Evolutionary conservation across 768 basidiomycete species (phyloP).

Genomic region (Termitomyces sp.): DNA sequence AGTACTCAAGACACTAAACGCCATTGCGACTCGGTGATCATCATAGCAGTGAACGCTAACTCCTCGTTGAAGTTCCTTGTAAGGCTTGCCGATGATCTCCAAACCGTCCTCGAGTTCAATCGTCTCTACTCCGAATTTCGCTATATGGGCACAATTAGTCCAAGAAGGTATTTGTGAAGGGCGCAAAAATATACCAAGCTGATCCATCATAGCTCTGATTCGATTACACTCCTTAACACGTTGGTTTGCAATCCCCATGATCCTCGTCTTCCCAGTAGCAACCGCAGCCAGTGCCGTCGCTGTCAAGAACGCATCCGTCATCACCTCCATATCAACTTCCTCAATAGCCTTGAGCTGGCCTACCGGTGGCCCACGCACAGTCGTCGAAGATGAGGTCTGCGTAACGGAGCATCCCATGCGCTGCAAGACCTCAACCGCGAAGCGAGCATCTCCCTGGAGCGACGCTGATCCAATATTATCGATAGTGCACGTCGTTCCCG

Average conservation of each 20-base stretch:
- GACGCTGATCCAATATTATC: constrained; percentile 86
- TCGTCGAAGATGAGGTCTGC: constrained; percentile 87
- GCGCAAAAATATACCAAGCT: constrained; percentile 64
- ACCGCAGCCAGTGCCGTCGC: constrained; percentile 92
- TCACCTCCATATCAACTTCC: constrained; percentile 96
- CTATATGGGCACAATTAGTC: constrained; percentile 33
- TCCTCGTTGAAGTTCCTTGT: constrained; percentile 59
- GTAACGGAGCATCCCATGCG: constrained; percentile 92
- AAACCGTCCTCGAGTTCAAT: constrained; percentile 92
- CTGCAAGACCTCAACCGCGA: constrained; percentile 89
- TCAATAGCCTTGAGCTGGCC: constrained; percentile 81
- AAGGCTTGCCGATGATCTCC: constrained; percentile 78
- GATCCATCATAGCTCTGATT: constrained; percentile 94
- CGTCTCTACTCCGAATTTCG: constrained; percentile 92
- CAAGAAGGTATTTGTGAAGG: not conserved
- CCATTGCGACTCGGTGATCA: constrained; percentile 99
- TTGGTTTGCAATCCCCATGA: constrained; percentile 95
- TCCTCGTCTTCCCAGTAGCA: constrained; percentile 66
- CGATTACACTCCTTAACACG: constrained; percentile 98
- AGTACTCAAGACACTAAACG: constrained; percentile 85
- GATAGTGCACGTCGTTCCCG: constrained; percentile 94
- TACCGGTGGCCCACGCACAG: constrained; percentile 84
- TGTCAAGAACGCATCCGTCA: constrained; percentile 99
- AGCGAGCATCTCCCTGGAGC: constrained; percentile 95
- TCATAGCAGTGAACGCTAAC: constrained; percentile 93